Base-by-base conservation (phyloP, 2,329 filamentous ascomycete species). In the Didymella lethalis region DNA sequence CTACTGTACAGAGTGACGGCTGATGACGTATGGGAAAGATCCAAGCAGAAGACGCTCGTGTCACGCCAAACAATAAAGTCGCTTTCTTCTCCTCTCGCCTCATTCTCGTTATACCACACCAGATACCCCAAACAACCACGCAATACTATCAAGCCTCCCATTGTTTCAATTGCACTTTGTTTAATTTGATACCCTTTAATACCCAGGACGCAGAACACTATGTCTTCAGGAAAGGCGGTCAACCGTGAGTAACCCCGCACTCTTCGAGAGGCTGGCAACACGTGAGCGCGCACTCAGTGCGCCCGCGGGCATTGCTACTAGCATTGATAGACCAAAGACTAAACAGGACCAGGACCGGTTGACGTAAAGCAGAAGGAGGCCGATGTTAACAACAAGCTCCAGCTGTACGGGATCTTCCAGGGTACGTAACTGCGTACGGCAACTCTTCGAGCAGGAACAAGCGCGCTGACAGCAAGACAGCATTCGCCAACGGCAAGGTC, bases 321-420 rank as follows among this genome's bases (percentile, higher is more conserved):
- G 29, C 10, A 34, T 36, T 2, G 6, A 20, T 7, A 4, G 23
- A 45, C 11, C 26, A 44, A 64, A 67, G 36, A 63, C 73, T 57
- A 90, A 94, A 73, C 93, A 18, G 4, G 12, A n/a, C 4, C 48
- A 70, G 68, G 68, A 69, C 91, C 92, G 31, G 89, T 86, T 63
- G 85, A 95, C 78, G 72, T 84, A 61, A 88, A 90, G 81, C 78
- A 86, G 77, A 94, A 93, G 85, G 92, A 96, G 82, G 85, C 81
- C 74, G 86, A 97, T 77, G 89, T 98, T 48, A 95, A 95, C 80
- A 87, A 88, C 76, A 99, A 99, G 83, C 88, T 99, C 50, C 93
- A 97, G 80, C 80, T 98, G 36, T 99, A 96, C 73, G 95, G 94
- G 73, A 97, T 98, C 78, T 86, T 89, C 79, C 82, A 84, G 67